Base-by-base conservation (phyloP, 2,329 filamentous ascomycete species). In the Ophiocordyceps polyrhachis-furcata region DNA sequence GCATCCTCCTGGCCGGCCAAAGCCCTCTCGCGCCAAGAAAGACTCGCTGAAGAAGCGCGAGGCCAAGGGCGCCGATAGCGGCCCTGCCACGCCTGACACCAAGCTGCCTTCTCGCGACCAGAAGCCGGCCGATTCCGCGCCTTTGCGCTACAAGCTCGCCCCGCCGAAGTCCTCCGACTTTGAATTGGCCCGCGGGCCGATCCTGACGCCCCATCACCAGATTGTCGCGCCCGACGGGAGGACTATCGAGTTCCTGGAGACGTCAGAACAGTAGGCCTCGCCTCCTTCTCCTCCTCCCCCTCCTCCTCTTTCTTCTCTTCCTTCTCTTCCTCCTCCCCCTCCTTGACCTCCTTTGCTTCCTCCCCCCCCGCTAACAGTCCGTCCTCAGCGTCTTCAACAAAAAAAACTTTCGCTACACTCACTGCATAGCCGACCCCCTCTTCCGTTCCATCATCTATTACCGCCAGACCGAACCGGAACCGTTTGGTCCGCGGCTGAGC, bases 391-490 rank as follows among this genome's bases (percentile, higher is more conserved):
- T 76, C 15, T 73, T 67, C 47, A 81, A 80, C 51, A 79, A 79
- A 53, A 79, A 76, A 54, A 75, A 81, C 45, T 96, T 89, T 59
- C 82, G 86, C 48, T 96, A 96, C 59, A 83, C 80, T 29, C 83
- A 88, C 54, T 93, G 85, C 58, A 88, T 95, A 51, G 86, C 87
- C 52, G 88, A 95, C 52, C 86, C 87, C 1, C 70, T 74, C 19
- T 94, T 95, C 56, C 80, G 85, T 7, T 85, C 87, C 50, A 87
- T 79, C 50, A 76, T 93, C 55, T 91, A 83, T 67, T 95, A 93
- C 62, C 81, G 88, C 48, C 81, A 86, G 52, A 91, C 86, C 40
- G 91, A 96, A 57, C 76, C 84, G 6, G 78, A 79, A 47, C 91
- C 93, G 0, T 88, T 84, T 55, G 77, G 80, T 29, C 74, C 91